Conservation (phyloP, 495 filamentous ascomycete species). For the Neurospora tetrasperma region DNA sequence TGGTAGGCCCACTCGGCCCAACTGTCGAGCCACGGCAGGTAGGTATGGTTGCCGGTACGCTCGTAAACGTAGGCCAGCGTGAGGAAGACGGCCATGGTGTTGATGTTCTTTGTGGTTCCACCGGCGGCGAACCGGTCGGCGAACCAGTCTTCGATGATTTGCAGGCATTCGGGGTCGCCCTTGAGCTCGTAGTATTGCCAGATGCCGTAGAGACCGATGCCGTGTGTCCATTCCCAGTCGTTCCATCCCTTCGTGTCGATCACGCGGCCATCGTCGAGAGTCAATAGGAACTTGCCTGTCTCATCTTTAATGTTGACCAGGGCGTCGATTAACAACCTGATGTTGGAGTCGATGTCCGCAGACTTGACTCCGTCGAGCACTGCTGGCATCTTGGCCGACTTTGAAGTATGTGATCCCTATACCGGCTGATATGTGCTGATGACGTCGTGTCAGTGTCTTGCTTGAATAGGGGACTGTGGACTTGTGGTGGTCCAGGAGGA, state of each 20-base stretch:
- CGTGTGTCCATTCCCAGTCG: constrained; percentile 76
- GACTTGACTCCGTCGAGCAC: constrained; percentile 29
- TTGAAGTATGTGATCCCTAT: neutral
- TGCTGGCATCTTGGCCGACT: constrained; percentile 25
- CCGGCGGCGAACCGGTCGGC: constrained; percentile 50
- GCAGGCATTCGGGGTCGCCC: constrained; percentile 37
- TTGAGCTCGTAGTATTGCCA: constrained; percentile 66
- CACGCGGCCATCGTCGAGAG: constrained; percentile 54
- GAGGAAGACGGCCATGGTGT: constrained; percentile 65
- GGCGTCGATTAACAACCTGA: constrained; percentile 53
- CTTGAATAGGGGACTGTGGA: neutral
- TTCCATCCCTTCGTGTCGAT: constrained; percentile 74
- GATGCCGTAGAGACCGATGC: constrained; percentile 66
- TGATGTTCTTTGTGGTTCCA: constrained; percentile 70
- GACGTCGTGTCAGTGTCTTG: neutral
- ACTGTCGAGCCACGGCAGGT: constrained; percentile 58
- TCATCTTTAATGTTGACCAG: constrained; percentile 61
- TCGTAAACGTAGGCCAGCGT: constrained; percentile 64
- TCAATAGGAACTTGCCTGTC: constrained; percentile 58
- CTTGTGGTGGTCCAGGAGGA: neutral
- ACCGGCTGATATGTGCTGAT: neutral
- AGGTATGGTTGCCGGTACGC: constrained; percentile 48
- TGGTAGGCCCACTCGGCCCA: constrained; percentile 74
- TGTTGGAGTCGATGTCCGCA: constrained; percentile 41
- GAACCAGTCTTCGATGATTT: constrained; percentile 62